Conservation (phyloP, 106 monocot genomes). For the Allium cepa region DNA sequence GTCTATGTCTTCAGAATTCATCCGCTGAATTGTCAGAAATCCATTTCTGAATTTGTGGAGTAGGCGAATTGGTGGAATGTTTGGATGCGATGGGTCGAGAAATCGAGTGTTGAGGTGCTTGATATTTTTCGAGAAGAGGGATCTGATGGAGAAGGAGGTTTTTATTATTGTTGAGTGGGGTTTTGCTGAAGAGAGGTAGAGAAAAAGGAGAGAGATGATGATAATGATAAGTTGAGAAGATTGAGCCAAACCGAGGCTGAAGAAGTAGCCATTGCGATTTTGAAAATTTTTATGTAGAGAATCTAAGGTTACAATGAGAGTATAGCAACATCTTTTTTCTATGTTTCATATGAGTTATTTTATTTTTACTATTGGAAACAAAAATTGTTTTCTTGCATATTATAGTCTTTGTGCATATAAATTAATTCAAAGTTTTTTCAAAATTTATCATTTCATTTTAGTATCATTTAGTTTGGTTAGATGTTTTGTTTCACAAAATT, state of each 20-base stretch:
- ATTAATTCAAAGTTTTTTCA: too few relatives aligned
- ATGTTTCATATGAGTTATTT: too few relatives aligned
- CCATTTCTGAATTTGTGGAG: slow-evolving; percentile 25
- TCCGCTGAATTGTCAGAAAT: slow-evolving; percentile 40
- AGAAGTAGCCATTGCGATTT: not conserved
- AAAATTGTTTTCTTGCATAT: too few relatives aligned
- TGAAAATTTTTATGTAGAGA: too few relatives aligned
- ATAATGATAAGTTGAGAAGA: not conserved
- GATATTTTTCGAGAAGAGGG: not conserved
- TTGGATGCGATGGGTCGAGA: slow-evolving; percentile 27
- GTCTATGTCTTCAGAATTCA: slow-evolving; percentile 37
- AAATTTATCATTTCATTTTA: too few relatives aligned
- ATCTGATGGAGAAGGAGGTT: slow-evolving; percentile 1
- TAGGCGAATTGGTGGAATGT: slow-evolving; percentile 25
- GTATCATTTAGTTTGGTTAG: too few relatives aligned
- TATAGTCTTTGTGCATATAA: too few relatives aligned
- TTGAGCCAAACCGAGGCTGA: not conserved
- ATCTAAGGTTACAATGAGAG: too few relatives aligned
- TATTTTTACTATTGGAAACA: too few relatives aligned
- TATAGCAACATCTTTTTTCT: too few relatives aligned
- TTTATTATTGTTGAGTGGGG: not conserved
- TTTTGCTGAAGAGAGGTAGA: slow-evolving; percentile 7
- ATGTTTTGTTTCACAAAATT: too few relatives aligned
- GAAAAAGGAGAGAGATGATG: slow-evolving; percentile 15
- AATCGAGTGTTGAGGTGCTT: slow-evolving; percentile 9